Percentiles rank a stretch among this genome's conserved stretches.
Conservation (phyloP, 169 alveolate genomes). For the Cryptosporidium andersoni region DNA sequence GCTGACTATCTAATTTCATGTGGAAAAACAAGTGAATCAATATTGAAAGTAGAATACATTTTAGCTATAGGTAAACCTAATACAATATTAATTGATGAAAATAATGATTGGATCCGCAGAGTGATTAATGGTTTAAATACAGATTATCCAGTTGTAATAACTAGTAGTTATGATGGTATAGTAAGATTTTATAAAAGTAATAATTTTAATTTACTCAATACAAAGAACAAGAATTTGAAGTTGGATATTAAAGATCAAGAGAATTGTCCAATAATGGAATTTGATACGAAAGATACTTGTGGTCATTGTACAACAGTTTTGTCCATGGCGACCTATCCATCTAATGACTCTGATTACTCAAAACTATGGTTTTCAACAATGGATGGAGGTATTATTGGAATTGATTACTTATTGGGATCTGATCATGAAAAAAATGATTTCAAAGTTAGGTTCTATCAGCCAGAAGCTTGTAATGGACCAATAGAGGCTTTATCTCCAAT, state of each 20-base stretch:
- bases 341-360: constrained; percentile 46
- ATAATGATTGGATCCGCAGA: constrained; percentile 60
- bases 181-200: constrained; percentile 30
- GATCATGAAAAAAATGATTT: not conserved
- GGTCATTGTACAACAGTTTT: constrained; percentile 32
- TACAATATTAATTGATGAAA: constrained; percentile 12
- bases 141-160: constrained; percentile 42
- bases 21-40: constrained; percentile 46
- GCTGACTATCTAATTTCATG: constrained; percentile 21
- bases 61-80: constrained; percentile 19
- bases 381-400: constrained; percentile 32
- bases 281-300: constrained; percentile 9
- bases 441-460: not conserved
- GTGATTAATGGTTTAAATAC: constrained; percentile 9
- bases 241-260: constrained; percentile 4
- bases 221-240: not conserved
- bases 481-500: constrained; percentile 54
- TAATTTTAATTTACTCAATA: not conserved
- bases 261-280: constrained; percentile 10
- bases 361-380: constrained; percentile 67
- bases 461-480: constrained; percentile 30
- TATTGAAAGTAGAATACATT: constrained; percentile 27
- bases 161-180: constrained; percentile 30
- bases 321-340: constrained; percentile 35
- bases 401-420: constrained; percentile 4